phyloP scores from a whole-genome alignment of 768 basidiomycete species.

The Hygrophorus russula region DNA sequence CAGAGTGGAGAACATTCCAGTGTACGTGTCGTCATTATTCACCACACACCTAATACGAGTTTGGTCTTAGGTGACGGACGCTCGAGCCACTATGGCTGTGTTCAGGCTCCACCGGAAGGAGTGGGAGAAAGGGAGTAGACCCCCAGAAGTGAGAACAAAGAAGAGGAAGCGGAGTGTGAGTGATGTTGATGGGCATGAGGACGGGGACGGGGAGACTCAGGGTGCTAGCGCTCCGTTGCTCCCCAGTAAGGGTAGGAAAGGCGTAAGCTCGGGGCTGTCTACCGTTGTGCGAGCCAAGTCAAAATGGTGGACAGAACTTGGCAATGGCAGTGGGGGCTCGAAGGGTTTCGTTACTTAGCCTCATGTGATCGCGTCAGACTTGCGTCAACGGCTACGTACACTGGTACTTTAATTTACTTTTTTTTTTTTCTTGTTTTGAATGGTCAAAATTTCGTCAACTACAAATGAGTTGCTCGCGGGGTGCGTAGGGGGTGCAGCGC shows the following conservation, averaged over 20 bases:
- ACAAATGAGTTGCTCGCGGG: conserved; percentile 81
- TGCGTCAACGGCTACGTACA: neutral
- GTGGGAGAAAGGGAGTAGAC: conserved; percentile 20
- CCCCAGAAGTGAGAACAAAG: conserved; percentile 6
- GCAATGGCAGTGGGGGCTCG: conserved; percentile 15
- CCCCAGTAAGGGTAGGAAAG: conserved; percentile 26
- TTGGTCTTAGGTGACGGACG: conserved; percentile 15
- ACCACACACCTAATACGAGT: neutral
- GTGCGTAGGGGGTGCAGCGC: conserved; percentile 85
- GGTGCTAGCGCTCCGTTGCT: too few species aligned
- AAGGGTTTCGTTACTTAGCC: conserved; percentile 6
- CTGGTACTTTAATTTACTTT: neutral
- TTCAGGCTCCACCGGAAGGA: conserved; percentile 72
- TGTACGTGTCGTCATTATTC: conserved; percentile 33
- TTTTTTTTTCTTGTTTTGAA: neutral
- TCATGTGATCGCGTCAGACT: neutral
- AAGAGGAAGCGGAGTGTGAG: conserved; percentile 37
- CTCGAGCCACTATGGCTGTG: conserved; percentile 90
- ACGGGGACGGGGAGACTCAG: too few species aligned
- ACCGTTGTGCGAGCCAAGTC: conserved; percentile 29
- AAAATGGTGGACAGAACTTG: conserved; percentile 40
- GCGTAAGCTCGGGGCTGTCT: conserved; percentile 53
- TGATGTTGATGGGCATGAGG: too few species aligned
- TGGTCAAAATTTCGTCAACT: conserved; percentile 20
- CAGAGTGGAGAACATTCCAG: conserved; percentile 87